Evolutionary conservation across 163 green algal genomes (phyloP), one percentile per base, ranked within the genome.

Genomic region (Scenedesmus sp.): DNA sequence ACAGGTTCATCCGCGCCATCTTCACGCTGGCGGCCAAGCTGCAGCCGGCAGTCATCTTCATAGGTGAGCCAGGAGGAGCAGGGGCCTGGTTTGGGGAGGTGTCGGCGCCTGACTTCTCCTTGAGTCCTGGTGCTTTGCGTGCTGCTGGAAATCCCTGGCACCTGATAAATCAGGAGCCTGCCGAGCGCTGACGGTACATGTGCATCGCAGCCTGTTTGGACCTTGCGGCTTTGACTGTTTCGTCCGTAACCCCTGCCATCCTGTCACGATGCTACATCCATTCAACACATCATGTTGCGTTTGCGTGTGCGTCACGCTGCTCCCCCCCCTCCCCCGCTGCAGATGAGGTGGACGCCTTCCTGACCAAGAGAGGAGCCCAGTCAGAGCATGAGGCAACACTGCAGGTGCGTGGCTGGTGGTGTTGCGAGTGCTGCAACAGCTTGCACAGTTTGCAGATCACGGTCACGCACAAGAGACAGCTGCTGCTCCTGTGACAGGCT

Each of bases 261-360:
- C 46, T 6, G 20, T 18, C 4, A 22, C 22, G 51, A 16, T 18
- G 1, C 51, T 3, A 26, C 13, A 61, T 26, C 5, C 51, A 3
- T 22, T 61, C 7, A 61, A 24, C n/a, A n/a, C n/a, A n/a, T n/a
- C n/a, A n/a, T n/a, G n/a, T n/a, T n/a, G n/a, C n/a, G n/a, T n/a
- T 80, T 53, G 9, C 15, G 15, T 44, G 30, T 86, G 13, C 13
- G 42, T 10, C 76, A 61, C 16, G 22, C n/a, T 37, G 43, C 43
- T 65, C n/a, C n/a, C n/a, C n/a, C n/a, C n/a, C n/a, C n/a, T 30
- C 46, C 33, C 12, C n/a, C 22, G 12, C 13, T 65, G 35, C 92
- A 97, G 96, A 98, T 93, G 95, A 98, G 90, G 95, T 97, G 9
- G 96, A 99, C 91, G 93, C 96, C 0, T 94, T 99, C 92, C 93